These are phyloP conservation scores for Diplodia mutila DNA, from an alignment of 2,329 filamentous ascomycete species.

Conservation along the genomic window DNA sequence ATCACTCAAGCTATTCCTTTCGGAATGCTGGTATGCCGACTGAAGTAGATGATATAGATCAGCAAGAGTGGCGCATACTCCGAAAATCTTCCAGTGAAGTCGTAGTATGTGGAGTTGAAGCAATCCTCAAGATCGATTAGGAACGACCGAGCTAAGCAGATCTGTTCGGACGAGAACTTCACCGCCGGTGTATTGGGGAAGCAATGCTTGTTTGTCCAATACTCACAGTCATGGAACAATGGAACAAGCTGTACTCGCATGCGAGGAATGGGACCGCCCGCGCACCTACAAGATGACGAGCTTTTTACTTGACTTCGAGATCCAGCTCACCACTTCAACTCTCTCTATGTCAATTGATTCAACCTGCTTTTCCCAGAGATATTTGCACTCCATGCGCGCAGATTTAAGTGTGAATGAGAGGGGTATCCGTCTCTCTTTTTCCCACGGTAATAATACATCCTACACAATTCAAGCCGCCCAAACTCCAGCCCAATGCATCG, in stretches of 20 bases:
- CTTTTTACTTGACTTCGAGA: neutral
- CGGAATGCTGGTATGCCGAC: neutral
- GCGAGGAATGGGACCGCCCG: neutral
- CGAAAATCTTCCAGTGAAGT: neutral
- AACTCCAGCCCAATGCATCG: constrained; percentile 22
- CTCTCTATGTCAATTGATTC: neutral
- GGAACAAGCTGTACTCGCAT: neutral
- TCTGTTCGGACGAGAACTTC: neutral
- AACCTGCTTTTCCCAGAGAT: neutral
- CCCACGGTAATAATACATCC: neutral
- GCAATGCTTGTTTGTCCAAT: no score
- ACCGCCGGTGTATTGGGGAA: no score
- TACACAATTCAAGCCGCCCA: neutral
- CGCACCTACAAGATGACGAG: neutral
- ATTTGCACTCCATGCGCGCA: neutral
- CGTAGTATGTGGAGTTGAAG: neutral
- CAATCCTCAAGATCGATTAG: neutral
- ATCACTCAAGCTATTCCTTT: neutral
- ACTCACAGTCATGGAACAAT: neutral
- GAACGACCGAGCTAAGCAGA: neutral
- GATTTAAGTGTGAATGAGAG: neutral
- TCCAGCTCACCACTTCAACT: neutral
- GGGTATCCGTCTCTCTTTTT: constrained; percentile 5
- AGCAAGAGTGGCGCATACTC: neutral
- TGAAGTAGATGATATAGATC: neutral